Evolutionary conservation across 768 basidiomycete species (phyloP), one percentile per base, ranked within the genome.

Genomic region (Floccularia luteovirens): DNA sequence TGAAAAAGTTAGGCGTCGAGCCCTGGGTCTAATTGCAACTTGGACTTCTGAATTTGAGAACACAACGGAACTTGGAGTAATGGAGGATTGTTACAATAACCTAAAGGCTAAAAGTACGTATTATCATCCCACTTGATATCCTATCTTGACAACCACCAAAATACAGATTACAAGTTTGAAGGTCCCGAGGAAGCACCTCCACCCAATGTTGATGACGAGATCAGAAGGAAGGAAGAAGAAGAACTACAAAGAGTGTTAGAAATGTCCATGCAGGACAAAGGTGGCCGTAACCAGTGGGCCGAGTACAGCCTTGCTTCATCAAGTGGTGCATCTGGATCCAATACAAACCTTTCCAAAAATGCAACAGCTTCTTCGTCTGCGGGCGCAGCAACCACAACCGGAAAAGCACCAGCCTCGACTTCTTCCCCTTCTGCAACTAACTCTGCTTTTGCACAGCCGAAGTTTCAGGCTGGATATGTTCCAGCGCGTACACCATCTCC

Each of bases 181-280:
- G 52, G 64, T 11, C 66, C 72, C 1, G 55, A 70, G 21, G 83
- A 89, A 51, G 66, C 78, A 12, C 70, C 77, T 3, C 85, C 87
- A 0, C 82, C 77, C 1, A 55, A 75, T 0, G 76, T 80, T 11
- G 87, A 89, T 45, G 90, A 90, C 45, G 89, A 88, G 10, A 75
- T 78, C 31, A 75, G 87, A 10, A 70, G 89, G 10, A 75, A 76
- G 43, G 94, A 98, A 55, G 94, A 97, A 52, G 94, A 94, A 53
- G 94, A 98, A 49, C 78, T 98, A 2, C 88, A 91, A 53, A 79
- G 91, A 3, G 94, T 83, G 0, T 69, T 98, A 20, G 92, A 94
- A 54, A 80, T 96, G 64, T 90, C 86, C n/a, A 82, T 91, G 64
- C 79, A 82, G 40, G 92, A 97, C 56, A 85, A 82, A 47, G 92